Conservation (phyloP, 148 eudicot genomes). For the Camellia lanceoleosa region DNA sequence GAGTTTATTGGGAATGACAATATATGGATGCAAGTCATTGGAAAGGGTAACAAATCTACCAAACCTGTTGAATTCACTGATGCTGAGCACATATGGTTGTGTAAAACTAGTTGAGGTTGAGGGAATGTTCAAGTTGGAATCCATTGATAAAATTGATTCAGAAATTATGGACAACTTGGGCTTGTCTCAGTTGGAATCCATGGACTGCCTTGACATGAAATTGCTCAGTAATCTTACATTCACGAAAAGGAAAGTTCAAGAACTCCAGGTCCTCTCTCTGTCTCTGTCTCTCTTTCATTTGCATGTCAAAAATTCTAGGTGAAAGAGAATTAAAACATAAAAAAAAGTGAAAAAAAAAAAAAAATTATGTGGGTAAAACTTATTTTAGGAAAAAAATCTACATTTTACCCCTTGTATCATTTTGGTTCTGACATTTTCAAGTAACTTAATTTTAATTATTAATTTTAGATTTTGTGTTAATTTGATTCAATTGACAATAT, state of each 20-base stretch:
- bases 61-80: background rate
- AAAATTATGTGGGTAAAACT: too few relatives aligned
- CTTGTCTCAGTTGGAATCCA: background rate
- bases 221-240: background rate
- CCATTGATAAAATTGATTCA: background rate
- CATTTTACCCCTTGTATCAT: too few relatives aligned
- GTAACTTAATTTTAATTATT: too few relatives aligned
- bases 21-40: background rate
- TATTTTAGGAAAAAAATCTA: too few relatives aligned
- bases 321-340: too few relatives aligned
- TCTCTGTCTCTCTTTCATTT: background rate
- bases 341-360: too few relatives aligned
- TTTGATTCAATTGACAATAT: too few relatives aligned
- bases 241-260: background rate
- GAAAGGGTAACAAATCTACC: background rate
- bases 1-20: background rate
- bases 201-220: background rate
- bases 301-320: too few relatives aligned
- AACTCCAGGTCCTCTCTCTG: background rate
- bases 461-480: too few relatives aligned
- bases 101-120: background rate
- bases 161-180: background rate
- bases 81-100: background rate
- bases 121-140: constrained; percentile 1
- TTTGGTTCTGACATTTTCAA: too few relatives aligned